Evolutionary conservation across 148 eudicot species (phyloP).

Genomic region (Rhododendron griersonianum): DNA sequence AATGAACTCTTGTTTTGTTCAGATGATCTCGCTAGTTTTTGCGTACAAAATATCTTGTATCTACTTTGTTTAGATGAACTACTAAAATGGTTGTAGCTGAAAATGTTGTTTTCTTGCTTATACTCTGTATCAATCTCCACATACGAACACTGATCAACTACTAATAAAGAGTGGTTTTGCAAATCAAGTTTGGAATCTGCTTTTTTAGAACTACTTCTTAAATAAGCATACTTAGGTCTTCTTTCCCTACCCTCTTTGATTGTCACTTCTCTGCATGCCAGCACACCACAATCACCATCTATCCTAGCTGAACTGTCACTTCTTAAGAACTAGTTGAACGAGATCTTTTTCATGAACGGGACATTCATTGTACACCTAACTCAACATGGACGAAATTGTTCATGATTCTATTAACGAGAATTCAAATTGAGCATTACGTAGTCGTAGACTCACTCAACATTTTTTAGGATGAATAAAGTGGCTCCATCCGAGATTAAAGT

Average conservation of each 20-base stretch:
- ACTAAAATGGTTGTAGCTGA: too few relatives aligned
- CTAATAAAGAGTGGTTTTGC: neutral
- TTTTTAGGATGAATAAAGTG: neutral
- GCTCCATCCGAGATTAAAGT: neutral
- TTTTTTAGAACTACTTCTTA: neutral
- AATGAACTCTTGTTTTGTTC: too few relatives aligned
- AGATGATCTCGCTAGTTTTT: too few relatives aligned
- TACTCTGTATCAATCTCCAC: too few relatives aligned
- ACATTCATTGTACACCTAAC: too few relatives aligned
- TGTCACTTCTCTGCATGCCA: neutral
- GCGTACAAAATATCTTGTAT: too few relatives aligned
- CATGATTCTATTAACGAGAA: neutral
- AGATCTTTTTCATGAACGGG: too few relatives aligned
- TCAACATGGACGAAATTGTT: too few relatives aligned
- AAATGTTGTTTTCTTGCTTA: neutral
- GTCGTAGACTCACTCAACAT: neutral
- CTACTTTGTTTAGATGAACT: too few relatives aligned
- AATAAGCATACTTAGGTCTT: neutral
- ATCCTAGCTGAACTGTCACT: neutral
- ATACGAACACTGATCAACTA: neutral
- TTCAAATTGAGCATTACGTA: neutral
- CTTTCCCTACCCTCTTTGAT: neutral
- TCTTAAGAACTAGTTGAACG: neutral
- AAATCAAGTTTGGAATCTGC: neutral
- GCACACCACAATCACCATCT: neutral